These are phyloP conservation scores for Ganoderma boninense DNA, from an alignment of 1,284 basidiomycete genomes.

Conservation along the genomic window DNA sequence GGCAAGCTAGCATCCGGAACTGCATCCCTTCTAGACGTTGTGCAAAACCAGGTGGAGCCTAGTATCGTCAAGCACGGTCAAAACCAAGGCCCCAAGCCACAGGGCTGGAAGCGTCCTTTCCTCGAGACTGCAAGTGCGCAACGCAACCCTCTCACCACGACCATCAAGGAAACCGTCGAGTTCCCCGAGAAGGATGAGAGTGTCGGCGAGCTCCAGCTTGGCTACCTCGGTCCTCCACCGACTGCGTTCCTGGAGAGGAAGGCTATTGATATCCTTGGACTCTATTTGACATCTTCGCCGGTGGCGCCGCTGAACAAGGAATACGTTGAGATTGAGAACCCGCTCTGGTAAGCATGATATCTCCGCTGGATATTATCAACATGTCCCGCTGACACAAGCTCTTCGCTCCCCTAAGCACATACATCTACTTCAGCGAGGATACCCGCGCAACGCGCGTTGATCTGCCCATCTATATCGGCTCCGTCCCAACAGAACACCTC, in stretches of 20 bases:
- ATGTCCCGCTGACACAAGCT: background rate
- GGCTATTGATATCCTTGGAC: slow-evolving; percentile 87
- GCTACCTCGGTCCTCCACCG: slow-evolving; percentile 82
- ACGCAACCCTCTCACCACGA: slow-evolving; percentile 63
- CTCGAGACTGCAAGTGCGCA: slow-evolving; percentile 85
- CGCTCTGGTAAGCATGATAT: slow-evolving; percentile 71
- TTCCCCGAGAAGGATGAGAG: slow-evolving; percentile 99
- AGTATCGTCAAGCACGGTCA: slow-evolving; percentile 80
- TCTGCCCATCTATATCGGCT: slow-evolving; percentile 82
- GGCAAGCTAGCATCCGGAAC: slow-evolving; percentile 83
- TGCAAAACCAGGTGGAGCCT: slow-evolving; percentile 87
- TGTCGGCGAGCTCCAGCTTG: slow-evolving; percentile 86
- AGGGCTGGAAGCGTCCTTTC: slow-evolving; percentile 94
- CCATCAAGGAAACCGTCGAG: slow-evolving; percentile 75
- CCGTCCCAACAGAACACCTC: slow-evolving; percentile 86
- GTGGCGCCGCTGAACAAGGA: slow-evolving; percentile 93
- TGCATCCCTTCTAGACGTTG: slow-evolving; percentile 72
- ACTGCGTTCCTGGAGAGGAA: slow-evolving; percentile 82
- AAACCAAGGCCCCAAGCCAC: slow-evolving; percentile 69
- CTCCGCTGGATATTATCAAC: background rate
- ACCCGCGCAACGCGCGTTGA: slow-evolving; percentile 80
- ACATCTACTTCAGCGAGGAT: slow-evolving; percentile 87
- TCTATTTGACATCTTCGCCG: slow-evolving; percentile 90
- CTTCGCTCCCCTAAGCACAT: slow-evolving; percentile 58
- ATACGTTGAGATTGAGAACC: slow-evolving; percentile 92